Base-by-base conservation (phyloP, 768 basidiomycete species). In the Auricularia cornea region DNA sequence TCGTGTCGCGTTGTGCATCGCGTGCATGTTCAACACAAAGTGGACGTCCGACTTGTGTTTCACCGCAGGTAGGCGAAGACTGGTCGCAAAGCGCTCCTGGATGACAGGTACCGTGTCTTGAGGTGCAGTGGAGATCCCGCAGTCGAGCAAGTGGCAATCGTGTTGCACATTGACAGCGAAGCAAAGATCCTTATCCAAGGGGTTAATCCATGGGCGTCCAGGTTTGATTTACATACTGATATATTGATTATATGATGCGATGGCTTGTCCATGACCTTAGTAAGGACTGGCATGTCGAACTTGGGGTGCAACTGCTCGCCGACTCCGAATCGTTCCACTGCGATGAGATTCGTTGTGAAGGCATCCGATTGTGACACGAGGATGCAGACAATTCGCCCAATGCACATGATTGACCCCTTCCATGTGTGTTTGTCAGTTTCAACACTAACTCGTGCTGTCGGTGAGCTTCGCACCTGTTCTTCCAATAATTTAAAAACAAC, bases 91-190 rank as follows among this genome's bases (percentile, higher is more conserved):
- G 1, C 64, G 60, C 56, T 70, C 67, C 35, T 69, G 67, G 2
- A 52, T 8, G 1, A 56, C n/a, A 16, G 44, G 44, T 6, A 48
- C 3, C n/a, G 18, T 48, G 12, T 3, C 18, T 6, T 65, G 57
- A 2, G 59, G 11, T 1, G 33, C 66, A 28, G 33, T 23, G 1
- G 62, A 5, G 0, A n/a, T 16, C 5, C 44, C 44, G 54, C 68
- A 69, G n/a, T 51, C n/a, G 20, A 41, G 59, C 29, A 29, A 40
- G 8, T 56, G 59, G 62, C 67, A 70, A 54, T 70, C 68, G 48
- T 70, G 68, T 56, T 69, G 68, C 57, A 61, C 65, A 61, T 59
- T 67, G 8, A 67, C 40, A 40, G 41, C 44, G 56, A 60, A 67
- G 6, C 30, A 31, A 30, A 67, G 33, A 41, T 57, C 56, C 56